Conservation (phyloP, 495 filamentous ascomycete species). For the Tirmania nivea region DNA sequence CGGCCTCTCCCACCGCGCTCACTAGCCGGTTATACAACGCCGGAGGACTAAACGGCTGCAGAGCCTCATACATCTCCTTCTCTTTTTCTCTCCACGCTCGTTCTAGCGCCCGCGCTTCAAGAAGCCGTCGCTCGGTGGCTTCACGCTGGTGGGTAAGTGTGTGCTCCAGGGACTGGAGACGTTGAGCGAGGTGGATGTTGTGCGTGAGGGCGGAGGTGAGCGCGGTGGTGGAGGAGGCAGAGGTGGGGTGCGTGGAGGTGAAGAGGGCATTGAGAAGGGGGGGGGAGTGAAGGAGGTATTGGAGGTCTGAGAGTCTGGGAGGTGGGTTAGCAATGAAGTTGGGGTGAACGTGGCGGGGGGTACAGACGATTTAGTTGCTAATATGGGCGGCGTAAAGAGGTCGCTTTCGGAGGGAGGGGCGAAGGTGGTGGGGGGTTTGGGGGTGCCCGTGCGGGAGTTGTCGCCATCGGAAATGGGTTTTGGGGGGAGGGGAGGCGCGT, state of each 20-base stretch:
- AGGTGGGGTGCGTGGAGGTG: slow-evolving; percentile 47
- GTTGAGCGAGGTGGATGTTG: slow-evolving; percentile 44
- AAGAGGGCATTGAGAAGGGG: slow-evolving; percentile 38
- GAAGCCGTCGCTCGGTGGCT: slow-evolving; percentile 53
- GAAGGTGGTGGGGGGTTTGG: slow-evolving; percentile 12
- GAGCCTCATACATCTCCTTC: slow-evolving; percentile 60
- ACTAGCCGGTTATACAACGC: slow-evolving; percentile 58
- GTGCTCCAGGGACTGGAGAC: slow-evolving; percentile 34
- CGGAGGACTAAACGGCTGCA: slow-evolving; percentile 66
- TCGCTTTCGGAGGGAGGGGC: slow-evolving; percentile 22
- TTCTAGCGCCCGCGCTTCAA: slow-evolving; percentile 66
- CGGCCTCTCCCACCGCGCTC: slow-evolving; percentile 60
- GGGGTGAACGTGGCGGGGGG: neutral
- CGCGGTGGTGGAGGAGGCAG: slow-evolving; percentile 29
- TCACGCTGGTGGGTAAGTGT: slow-evolving; percentile 41
- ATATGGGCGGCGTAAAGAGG: slow-evolving; percentile 42
- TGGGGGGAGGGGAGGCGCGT: neutral
- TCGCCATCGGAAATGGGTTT: neutral
- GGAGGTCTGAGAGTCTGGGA: slow-evolving; percentile 32
- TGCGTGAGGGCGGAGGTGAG: slow-evolving; percentile 39
- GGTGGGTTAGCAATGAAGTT: slow-evolving; percentile 16
- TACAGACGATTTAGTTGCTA: slow-evolving; percentile 55
- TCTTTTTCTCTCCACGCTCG: slow-evolving; percentile 80
- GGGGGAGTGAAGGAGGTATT: slow-evolving; percentile 39
- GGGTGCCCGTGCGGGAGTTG: neutral